Percentiles rank a stretch among this genome's conserved stretches.
These are phyloP conservation scores for Chionographis japonica DNA, from an alignment of 106 monocot species.

Conservation along the genomic window DNA sequence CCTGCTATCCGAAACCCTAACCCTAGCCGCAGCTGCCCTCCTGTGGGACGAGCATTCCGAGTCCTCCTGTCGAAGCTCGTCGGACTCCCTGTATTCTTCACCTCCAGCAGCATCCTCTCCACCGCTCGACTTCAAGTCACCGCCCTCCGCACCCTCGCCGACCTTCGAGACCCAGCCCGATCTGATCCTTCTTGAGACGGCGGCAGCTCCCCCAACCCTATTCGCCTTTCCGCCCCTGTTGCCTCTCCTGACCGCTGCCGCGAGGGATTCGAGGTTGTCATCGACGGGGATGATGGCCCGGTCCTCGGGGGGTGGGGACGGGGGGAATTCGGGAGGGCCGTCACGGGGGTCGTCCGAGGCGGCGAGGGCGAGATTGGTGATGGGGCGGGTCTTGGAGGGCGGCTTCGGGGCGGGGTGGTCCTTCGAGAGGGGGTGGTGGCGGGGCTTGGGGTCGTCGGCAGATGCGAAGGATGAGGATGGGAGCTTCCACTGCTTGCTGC, in stretches of 20 bases:
- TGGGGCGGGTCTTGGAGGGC: conserved; percentile 3
- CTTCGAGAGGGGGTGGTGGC: background rate
- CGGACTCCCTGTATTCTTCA: conserved; percentile 21
- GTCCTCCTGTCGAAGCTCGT: conserved; percentile 20
- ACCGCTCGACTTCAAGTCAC: conserved; percentile 19
- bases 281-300: background rate
- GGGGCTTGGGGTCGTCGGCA: background rate
- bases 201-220: conserved; percentile 8
- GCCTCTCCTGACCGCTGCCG: background rate
- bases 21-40: conserved; percentile 2
- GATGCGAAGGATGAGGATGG: background rate
- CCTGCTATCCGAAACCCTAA: conserved; percentile 20
- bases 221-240: conserved; percentile 4
- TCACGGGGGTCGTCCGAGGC: background rate
- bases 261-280: conserved; percentile 5
- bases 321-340: background rate
- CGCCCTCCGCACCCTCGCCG: conserved; percentile 8
- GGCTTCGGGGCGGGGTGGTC: conserved; percentile 1
- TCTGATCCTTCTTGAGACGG: conserved; percentile 4
- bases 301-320: background rate
- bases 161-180: conserved; percentile 22
- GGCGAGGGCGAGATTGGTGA: background rate
- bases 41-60: conserved; percentile 15
- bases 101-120: conserved; percentile 16
- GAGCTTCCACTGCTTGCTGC: conserved; percentile 15